phyloP scores from a whole-genome alignment of 345 rosid genomes.

The Populus tremula region DNA sequence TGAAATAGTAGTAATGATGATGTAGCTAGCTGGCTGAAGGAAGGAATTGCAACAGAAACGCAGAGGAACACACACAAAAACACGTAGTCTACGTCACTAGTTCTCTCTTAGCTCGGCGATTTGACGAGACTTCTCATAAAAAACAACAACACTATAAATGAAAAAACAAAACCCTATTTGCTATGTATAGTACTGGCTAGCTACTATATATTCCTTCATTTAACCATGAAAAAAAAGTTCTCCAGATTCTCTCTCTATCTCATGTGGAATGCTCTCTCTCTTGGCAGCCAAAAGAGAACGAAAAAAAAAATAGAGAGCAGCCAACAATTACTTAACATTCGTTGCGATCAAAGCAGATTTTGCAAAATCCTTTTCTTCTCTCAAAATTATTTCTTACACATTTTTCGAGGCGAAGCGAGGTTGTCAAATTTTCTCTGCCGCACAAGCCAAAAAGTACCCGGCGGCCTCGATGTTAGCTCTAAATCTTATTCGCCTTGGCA shows the following conservation, averaged over 20 bases:
- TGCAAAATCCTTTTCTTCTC: background rate
- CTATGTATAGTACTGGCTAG: no score
- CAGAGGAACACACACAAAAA: background rate
- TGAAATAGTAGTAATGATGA: no score
- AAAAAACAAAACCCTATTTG: no score
- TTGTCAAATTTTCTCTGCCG: background rate
- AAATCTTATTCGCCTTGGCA: no score
- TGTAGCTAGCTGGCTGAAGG: no score
- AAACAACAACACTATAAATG: background rate
- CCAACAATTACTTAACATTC: background rate
- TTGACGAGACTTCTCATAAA: conserved; percentile 27
- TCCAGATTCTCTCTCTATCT: no score
- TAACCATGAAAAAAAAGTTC: background rate
- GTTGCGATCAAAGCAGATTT: conserved; percentile 13
- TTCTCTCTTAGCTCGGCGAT: conserved; percentile 25
- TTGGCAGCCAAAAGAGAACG: no score
- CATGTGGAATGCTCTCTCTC: no score
- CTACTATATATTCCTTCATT: background rate
- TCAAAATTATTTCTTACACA: background rate
- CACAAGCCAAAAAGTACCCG: conserved; percentile 26
- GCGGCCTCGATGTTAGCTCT: conserved; percentile 39
- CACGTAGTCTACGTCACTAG: conserved; percentile 20
- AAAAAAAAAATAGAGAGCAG: background rate
- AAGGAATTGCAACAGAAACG: background rate
- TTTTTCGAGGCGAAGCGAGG: background rate